Evolutionary conservation across 2,329 filamentous ascomycete genomes (phyloP).

Genomic region (Leptosphaerulina australis): DNA sequence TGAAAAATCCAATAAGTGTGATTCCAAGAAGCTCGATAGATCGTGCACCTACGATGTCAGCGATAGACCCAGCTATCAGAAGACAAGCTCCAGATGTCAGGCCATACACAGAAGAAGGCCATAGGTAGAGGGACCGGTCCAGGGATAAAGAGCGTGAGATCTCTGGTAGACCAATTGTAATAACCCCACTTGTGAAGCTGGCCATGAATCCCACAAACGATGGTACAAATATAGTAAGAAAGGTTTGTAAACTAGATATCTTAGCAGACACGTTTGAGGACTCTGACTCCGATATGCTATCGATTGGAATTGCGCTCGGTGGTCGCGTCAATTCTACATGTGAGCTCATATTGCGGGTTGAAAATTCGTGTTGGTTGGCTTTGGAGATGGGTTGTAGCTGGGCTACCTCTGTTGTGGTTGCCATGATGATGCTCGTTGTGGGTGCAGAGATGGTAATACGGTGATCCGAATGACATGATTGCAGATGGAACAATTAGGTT

Average conservation of each 20-base stretch:
- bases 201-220: conserved; percentile 38
- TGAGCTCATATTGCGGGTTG: neutral
- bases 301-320: neutral
- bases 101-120: conserved; percentile 44
- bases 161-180: conserved; percentile 52
- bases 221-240: conserved; percentile 31
- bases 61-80: conserved; percentile 57
- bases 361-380: neutral
- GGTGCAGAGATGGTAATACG: neutral
- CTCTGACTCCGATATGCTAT: neutral
- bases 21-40: conserved; percentile 53
- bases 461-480: neutral
- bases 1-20: conserved; percentile 51
- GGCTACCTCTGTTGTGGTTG: conserved; percentile 6
- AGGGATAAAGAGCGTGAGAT: conserved; percentile 45
- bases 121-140: conserved; percentile 41
- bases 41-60: conserved; percentile 58
- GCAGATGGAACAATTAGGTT: neutral
- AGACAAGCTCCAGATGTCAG: conserved; percentile 58
- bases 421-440: conserved; percentile 6
- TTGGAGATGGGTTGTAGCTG: conserved; percentile 10
- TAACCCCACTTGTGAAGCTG: conserved; percentile 48
- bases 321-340: neutral
- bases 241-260: conserved; percentile 20
- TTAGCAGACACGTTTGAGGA: conserved; percentile 2